Conservation (phyloP, 768 basidiomycete genomes). For the Lentinula boryana region DNA sequence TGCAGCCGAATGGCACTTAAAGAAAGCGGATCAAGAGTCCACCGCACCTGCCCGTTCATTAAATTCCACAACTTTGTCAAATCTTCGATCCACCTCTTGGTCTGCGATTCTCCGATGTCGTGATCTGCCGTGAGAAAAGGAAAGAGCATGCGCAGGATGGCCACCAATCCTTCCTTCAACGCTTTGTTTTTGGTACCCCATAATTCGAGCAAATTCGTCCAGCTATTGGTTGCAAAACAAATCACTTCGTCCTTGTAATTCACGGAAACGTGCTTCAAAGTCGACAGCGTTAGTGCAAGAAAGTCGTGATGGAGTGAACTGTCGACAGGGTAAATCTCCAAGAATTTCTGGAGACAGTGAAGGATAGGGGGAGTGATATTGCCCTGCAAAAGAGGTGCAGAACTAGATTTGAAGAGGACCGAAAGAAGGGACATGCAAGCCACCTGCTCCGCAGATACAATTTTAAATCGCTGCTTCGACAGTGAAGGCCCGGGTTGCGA, state of each 20-base stretch:
- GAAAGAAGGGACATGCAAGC: constrained; percentile 66
- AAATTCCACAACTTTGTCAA: constrained; percentile 48
- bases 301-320: constrained; percentile 78
- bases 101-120: constrained; percentile 12
- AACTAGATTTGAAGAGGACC: constrained; percentile 50
- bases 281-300: constrained; percentile 58
- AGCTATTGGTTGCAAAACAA: constrained; percentile 53
- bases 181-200: constrained; percentile 77
- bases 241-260: constrained; percentile 61
- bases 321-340: constrained; percentile 62
- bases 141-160: constrained; percentile 66
- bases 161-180: constrained; percentile 74
- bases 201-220: constrained; percentile 58
- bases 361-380: constrained; percentile 43
- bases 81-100: constrained; percentile 33
- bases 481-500: constrained; percentile 1
- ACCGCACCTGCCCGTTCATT: constrained; percentile 58
- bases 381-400: constrained; percentile 47
- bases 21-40: constrained; percentile 60
- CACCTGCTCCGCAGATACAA: constrained; percentile 45
- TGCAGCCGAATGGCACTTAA: constrained; percentile 63
- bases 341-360: constrained; percentile 51
- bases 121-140: constrained; percentile 54
- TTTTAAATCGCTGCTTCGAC: neutral
- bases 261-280: constrained; percentile 71